Conservation (phyloP, 2,329 filamentous ascomycete species). For the Tolypocladium paradoxum region DNA sequence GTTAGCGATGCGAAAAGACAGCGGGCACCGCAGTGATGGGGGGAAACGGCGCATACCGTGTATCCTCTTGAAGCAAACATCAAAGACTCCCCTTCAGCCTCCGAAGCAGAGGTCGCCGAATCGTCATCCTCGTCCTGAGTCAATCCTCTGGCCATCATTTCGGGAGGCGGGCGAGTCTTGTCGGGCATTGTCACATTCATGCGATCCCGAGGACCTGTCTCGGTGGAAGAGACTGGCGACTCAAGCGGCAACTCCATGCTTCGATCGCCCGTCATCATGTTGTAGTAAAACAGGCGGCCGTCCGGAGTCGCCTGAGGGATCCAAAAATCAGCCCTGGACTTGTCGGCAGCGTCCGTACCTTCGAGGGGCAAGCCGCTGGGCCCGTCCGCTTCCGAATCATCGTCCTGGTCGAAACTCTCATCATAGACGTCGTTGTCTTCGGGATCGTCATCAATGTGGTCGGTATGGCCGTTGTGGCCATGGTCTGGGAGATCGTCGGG, state of each 20-base stretch:
- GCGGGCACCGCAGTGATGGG: background rate
- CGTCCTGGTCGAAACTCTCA: slow-evolving; percentile 56
- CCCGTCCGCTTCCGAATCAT: slow-evolving; percentile 52
- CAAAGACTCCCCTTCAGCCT: slow-evolving; percentile 64
- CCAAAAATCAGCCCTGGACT: slow-evolving; percentile 92
- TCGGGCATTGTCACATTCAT: slow-evolving; percentile 84
- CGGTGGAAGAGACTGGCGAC: slow-evolving; percentile 68
- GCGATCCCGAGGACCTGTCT: slow-evolving; percentile 78
- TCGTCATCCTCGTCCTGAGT: slow-evolving; percentile 84
- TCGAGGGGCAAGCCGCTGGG: slow-evolving; percentile 56
- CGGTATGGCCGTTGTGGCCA: slow-evolving; percentile 41
- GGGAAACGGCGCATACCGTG: slow-evolving; percentile 39
- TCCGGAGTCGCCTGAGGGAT: slow-evolving; percentile 94
- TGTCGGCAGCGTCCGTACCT: slow-evolving; percentile 47
- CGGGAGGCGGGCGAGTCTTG: slow-evolving; percentile 77
- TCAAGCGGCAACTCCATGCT: slow-evolving; percentile 92
- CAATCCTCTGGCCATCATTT: slow-evolving; percentile 78
- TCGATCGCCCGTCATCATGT: slow-evolving; percentile 90
- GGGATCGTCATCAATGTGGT: slow-evolving; percentile 50
- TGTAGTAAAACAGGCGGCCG: slow-evolving; percentile 93
- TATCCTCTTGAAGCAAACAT: slow-evolving; percentile 60
- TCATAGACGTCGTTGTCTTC: slow-evolving; percentile 57
- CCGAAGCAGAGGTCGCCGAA: slow-evolving; percentile 72
- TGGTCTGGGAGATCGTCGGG: slow-evolving; percentile 61
- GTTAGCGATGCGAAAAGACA: background rate